Conservation (phyloP, 768 basidiomycete genomes). For the Xerocomus potaroensis region DNA sequence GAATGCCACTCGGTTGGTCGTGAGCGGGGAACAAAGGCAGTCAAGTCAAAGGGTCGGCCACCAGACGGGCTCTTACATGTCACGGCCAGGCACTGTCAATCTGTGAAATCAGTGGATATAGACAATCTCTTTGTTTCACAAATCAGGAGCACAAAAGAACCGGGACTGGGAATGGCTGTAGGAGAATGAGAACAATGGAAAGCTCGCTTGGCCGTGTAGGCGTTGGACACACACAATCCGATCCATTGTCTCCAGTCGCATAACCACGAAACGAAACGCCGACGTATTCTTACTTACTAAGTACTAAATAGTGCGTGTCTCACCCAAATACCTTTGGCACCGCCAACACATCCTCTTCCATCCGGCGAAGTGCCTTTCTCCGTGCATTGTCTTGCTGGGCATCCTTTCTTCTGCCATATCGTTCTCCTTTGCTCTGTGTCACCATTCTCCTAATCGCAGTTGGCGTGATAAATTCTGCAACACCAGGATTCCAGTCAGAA, state of each 20-base stretch:
- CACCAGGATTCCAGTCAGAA: not conserved
- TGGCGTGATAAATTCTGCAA: slow-evolving; percentile 87
- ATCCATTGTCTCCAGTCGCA: slow-evolving; percentile 18
- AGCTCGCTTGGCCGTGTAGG: slow-evolving; percentile 14
- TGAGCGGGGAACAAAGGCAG: slow-evolving; percentile 30
- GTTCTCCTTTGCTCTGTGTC: slow-evolving; percentile 70
- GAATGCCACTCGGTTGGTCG: slow-evolving; percentile 26
- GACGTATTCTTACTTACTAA: too few relatives aligned
- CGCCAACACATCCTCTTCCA: slow-evolving; percentile 73
- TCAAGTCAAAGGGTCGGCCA: slow-evolving; percentile 5
- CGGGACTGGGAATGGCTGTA: slow-evolving; percentile 9
- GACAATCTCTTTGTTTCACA: slow-evolving; percentile 26
- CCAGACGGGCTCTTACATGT: not conserved
- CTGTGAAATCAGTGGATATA: not conserved
- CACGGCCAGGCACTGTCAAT: not conserved
- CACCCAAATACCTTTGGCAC: slow-evolving; percentile 89
- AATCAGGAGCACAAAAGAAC: slow-evolving; percentile 28
- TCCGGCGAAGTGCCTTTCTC: slow-evolving; percentile 60
- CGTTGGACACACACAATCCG: not conserved
- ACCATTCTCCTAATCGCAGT: slow-evolving; percentile 68
- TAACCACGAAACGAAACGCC: slow-evolving; percentile 1
- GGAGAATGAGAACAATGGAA: slow-evolving; percentile 28
- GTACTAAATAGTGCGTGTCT: too few relatives aligned
- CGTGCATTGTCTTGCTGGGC: slow-evolving; percentile 61
- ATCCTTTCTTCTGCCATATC: slow-evolving; percentile 79